Base-by-base conservation (phyloP, 768 basidiomycete species). In the Pleurotus cornucopiae region DNA sequence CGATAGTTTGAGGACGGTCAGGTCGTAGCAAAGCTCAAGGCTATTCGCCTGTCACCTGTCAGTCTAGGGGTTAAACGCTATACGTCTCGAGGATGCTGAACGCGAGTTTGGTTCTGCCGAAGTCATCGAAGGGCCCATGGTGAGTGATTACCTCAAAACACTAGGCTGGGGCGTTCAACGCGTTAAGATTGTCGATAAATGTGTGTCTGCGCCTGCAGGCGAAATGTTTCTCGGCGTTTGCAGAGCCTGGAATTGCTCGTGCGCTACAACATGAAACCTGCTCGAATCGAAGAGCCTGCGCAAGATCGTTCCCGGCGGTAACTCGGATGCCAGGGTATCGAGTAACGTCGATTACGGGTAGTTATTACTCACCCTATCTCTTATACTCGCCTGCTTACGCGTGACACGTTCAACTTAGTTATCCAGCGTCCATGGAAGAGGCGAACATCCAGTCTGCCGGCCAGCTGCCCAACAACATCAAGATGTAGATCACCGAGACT, bases 401-500 rank as follows among this genome's bases (percentile, higher is more conserved):
- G 12, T 49, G 58, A 16, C 18, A 37, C 16, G 9, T 6, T 1
- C 6, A 30, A 6, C 26, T 9, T 0, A 88, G 85, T 82, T 94
- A 88, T 81, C 91, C 5, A 95, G 96, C 59, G 91, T 94, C 5
- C 94, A 96, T 64, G 86, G 94, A 86, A 57, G 65, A 75, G 7
- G 79, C 71, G 16, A 79, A 95, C 64, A 79, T 91, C 4, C 69
- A 61, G 5, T 65, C 72, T n/a, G 88, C 91, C 0, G 59, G 71
- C 6, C 52, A 59, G 0, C 74, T 89, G 18, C 14, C 82, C 4
- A 95, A 94, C 68, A 76, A 81, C 3, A 93, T 94, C 0, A 66
- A 76, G 45, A 86, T 92, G 80, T 94, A 83, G 71, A 97, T 98
- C 58, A 96, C 96, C 1, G 97, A 99, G 76, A 97, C 94, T 12